These are phyloP conservation scores for Combretum micranthum DNA, from an alignment of 345 rosid species.

Conservation along the genomic window DNA sequence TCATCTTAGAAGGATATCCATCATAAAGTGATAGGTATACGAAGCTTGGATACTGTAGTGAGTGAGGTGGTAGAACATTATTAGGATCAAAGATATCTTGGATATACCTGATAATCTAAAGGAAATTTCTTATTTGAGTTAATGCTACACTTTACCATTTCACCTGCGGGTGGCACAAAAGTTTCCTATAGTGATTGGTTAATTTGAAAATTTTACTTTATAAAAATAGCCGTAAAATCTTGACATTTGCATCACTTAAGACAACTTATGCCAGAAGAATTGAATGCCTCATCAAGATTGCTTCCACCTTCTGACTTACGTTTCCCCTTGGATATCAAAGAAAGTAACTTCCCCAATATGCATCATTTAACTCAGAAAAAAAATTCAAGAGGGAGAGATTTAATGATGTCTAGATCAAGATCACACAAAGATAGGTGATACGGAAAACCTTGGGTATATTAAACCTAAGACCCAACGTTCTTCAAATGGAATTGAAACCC, in stretches of 20 bases:
- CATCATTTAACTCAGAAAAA: constrained; percentile 70
- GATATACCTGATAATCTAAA: too few relatives aligned
- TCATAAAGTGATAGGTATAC: too few relatives aligned
- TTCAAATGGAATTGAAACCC: too few relatives aligned
- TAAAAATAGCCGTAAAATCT: not conserved
- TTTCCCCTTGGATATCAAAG: constrained; percentile 45
- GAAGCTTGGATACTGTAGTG: too few relatives aligned
- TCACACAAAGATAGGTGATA: constrained; percentile 53
- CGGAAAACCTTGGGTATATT: constrained; percentile 15
- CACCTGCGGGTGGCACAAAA: too few relatives aligned
- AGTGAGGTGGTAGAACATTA: too few relatives aligned
- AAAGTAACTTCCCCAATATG: constrained; percentile 63
- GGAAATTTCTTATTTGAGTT: too few relatives aligned
- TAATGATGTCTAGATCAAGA: constrained; percentile 77
- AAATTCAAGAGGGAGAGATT: constrained; percentile 80
- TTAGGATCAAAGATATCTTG: too few relatives aligned
- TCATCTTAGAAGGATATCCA: too few relatives aligned
- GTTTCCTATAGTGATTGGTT: too few relatives aligned
- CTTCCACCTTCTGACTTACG: constrained; percentile 25
- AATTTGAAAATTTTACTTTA: not conserved
- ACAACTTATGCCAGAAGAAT: constrained; percentile 6
- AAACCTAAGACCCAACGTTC: constrained; percentile 17
- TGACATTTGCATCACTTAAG: constrained; percentile 23
- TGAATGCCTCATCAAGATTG: not conserved
- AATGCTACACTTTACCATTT: too few relatives aligned